Conservation (phyloP, 2,329 filamentous ascomycete genomes). For the Herpotrichia juniperi region DNA sequence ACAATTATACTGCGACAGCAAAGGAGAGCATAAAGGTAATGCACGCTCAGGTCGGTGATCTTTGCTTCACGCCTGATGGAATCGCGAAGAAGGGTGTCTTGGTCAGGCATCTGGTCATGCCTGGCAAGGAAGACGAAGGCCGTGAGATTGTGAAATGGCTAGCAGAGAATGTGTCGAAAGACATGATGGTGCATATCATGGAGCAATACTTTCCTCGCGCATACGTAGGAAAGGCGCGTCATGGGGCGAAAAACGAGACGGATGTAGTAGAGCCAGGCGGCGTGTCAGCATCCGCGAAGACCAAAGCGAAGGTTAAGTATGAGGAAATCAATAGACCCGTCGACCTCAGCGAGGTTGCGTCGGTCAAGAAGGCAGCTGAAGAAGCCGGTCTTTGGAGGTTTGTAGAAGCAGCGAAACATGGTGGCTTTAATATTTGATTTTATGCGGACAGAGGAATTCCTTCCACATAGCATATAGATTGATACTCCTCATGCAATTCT, state of each 20-base stretch:
- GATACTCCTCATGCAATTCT: not conserved
- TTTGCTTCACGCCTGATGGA: constrained; percentile 81
- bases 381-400: constrained; percentile 80
- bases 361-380: constrained; percentile 70
- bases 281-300: constrained; percentile 25
- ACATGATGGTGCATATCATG: constrained; percentile 86
- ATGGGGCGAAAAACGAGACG: constrained; percentile 40
- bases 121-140: constrained; percentile 76
- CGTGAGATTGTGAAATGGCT: constrained; percentile 77
- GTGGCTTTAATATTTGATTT: constrained; percentile 59
- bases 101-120: constrained; percentile 84
- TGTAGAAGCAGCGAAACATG: constrained; percentile 67
- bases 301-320: constrained; percentile 65
- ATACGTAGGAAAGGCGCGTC: constrained; percentile 74
- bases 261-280: constrained; percentile 39
- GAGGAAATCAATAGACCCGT: constrained; percentile 79
- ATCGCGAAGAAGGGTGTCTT: constrained; percentile 79
- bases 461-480: not conserved
- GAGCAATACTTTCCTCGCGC: constrained; percentile 85
- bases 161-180: constrained; percentile 72
- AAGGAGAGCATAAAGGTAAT: constrained; percentile 80
- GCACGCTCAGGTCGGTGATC: constrained; percentile 80
- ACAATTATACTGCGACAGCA: constrained; percentile 74
- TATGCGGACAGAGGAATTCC: not conserved
- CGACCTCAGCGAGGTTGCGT: constrained; percentile 67